A percentile compares a stretch with the other conserved stretches of the same genome.
Conservation (phyloP, 306 rosid species). For the Potentilla sterilis region DNA sequence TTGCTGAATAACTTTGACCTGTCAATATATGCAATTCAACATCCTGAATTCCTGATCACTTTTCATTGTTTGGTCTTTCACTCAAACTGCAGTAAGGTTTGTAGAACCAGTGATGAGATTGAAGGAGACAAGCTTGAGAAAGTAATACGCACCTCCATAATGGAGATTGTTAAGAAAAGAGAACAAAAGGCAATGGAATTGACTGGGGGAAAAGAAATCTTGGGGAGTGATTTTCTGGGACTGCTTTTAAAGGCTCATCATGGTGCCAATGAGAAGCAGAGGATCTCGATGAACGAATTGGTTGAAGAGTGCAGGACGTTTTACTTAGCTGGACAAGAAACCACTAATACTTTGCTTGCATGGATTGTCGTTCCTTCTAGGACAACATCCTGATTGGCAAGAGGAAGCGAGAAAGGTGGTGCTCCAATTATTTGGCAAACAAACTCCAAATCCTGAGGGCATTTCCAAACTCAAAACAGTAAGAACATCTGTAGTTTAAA, state of each 20-base stretch:
- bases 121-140: no score
- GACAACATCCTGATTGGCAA: slow-evolving; percentile 20
- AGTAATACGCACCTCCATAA: no score
- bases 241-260: slow-evolving; percentile 19
- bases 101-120: no score
- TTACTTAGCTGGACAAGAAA: slow-evolving; percentile 24
- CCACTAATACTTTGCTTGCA: slow-evolving; percentile 10
- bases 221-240: slow-evolving; percentile 21
- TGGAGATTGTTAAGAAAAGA: slow-evolving; percentile 12
- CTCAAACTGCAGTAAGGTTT: no score
- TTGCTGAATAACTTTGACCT: no score
- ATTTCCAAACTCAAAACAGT: no score
- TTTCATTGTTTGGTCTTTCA: no score
- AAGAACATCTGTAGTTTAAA: no score
- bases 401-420: slow-evolving; percentile 27
- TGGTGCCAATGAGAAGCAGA: background rate
- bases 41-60: no score
- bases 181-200: slow-evolving; percentile 1
- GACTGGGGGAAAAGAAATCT: slow-evolving; percentile 7
- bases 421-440: slow-evolving; percentile 14
- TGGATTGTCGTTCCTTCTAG: slow-evolving; percentile 22
- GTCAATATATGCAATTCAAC: no score
- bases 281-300: slow-evolving; percentile 6
- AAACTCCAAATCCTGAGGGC: background rate
- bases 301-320: slow-evolving; percentile 26